Evolutionary conservation across 1,284 basidiomycete genomes (phyloP).

Genomic region (Phylloboletellus chloephorus): DNA sequence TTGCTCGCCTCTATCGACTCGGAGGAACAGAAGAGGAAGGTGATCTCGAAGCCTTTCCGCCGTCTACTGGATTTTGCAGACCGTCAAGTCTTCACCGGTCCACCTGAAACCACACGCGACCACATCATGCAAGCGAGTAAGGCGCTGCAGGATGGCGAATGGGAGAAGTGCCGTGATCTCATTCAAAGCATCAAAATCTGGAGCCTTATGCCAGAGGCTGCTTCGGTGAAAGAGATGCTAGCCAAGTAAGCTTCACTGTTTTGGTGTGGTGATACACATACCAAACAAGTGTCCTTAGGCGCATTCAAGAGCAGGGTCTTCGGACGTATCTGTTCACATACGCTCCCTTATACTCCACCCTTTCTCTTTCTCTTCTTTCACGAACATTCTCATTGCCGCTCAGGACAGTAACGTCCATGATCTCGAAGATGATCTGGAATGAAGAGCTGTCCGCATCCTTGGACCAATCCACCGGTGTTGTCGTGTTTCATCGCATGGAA

Average conservation of each 20-base stretch:
- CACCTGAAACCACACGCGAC: constrained; percentile 96
- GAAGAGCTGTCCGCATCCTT: constrained; percentile 93
- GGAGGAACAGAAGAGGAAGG: constrained; percentile 88
- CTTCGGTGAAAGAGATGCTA: constrained; percentile 91
- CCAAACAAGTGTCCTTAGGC: constrained; percentile 42
- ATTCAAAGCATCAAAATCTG: constrained; percentile 97
- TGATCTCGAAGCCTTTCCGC: constrained; percentile 93
- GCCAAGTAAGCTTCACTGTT: constrained; percentile 57
- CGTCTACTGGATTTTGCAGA: constrained; percentile 96
- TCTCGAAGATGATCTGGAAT: constrained; percentile 99
- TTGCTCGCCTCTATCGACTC: constrained; percentile 90
- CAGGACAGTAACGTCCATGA: constrained; percentile 82
- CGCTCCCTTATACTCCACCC: constrained; percentile 88
- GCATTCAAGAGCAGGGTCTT: constrained; percentile 97
- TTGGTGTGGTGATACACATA: constrained; percentile 1
- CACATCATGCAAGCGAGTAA: constrained; percentile 99
- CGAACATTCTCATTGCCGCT: constrained; percentile 83
- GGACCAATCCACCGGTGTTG: constrained; percentile 82
- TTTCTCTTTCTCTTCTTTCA: constrained; percentile 84
- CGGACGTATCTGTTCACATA: constrained; percentile 99
- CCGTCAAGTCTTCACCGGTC: constrained; percentile 95
- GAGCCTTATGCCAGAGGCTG: constrained; percentile 89
- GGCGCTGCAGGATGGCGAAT: constrained; percentile 94
- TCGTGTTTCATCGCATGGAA: constrained; percentile 89
- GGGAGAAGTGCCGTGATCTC: constrained; percentile 92